A percentile compares a stretch with the other conserved stretches of the same genome.
Evolutionary conservation across 2,329 filamentous ascomycete species (phyloP).

Genomic region (Dactylellina cionopaga): DNA sequence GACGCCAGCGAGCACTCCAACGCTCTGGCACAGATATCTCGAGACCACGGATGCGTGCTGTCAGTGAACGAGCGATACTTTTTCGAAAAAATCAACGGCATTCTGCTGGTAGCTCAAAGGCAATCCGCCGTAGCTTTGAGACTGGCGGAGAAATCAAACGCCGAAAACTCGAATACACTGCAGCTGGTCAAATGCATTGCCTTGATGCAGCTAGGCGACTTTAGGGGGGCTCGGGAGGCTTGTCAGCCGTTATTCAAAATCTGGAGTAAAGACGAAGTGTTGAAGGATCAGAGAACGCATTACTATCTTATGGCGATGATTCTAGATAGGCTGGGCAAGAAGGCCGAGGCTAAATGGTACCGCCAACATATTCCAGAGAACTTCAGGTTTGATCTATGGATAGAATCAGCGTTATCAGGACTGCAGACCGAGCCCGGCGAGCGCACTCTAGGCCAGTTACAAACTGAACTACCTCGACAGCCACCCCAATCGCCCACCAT

Average conservation of each 20-base stretch:
- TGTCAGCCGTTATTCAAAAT: conserved; percentile 50
- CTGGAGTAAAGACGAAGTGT: conserved; percentile 48
- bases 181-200: conserved; percentile 50
- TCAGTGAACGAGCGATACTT: conserved; percentile 50
- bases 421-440: conserved; percentile 40
- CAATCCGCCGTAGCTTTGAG: conserved; percentile 43
- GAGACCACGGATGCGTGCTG: conserved; percentile 46
- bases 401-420: conserved; percentile 41
- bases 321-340: conserved; percentile 44
- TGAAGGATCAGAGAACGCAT: conserved; percentile 51
- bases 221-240: conserved; percentile 40
- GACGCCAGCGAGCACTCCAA: conserved; percentile 48
- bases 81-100: conserved; percentile 52
- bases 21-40: conserved; percentile 46
- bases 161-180: conserved; percentile 48
- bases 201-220: conserved; percentile 49
- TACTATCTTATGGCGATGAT: conserved; percentile 52
- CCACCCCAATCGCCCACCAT: conserved; percentile 31
- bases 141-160: conserved; percentile 37
- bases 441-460: conserved; percentile 18
- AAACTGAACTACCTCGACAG: conserved; percentile 21
- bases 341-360: conserved; percentile 50
- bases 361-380: conserved; percentile 48
- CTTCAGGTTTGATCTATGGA: conserved; percentile 49
- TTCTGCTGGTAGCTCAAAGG: conserved; percentile 45